These are phyloP conservation scores for Camillea tinctor DNA, from an alignment of 2,329 filamentous ascomycete genomes.

Conservation along the genomic window DNA sequence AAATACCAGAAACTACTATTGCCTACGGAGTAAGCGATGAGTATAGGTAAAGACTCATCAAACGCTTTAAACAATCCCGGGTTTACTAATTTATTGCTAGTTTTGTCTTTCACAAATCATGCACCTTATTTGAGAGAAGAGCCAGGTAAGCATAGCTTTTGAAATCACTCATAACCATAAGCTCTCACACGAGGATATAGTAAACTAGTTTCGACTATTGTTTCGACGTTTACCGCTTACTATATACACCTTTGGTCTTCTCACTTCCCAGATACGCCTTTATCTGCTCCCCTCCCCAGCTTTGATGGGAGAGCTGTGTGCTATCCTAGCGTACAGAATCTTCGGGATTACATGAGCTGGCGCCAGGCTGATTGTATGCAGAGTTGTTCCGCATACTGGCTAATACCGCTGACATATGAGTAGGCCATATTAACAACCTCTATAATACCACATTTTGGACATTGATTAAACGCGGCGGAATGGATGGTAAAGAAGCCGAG, in stretches of 20 bases:
- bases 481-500: constrained; percentile 78
- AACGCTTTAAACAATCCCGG: not conserved
- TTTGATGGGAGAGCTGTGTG: constrained; percentile 92
- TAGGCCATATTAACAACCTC: constrained; percentile 95
- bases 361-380: constrained; percentile 87
- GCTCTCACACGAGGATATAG: constrained; percentile 41
- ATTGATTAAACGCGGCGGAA: constrained; percentile 73
- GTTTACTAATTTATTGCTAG: constrained; percentile 43
- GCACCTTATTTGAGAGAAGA: constrained; percentile 80
- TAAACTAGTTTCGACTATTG: constrained; percentile 87
- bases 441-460: constrained; percentile 98
- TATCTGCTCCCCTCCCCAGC: constrained; percentile 75
- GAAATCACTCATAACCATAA: not conserved
- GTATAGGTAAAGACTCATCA: constrained; percentile 58
- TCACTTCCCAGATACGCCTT: constrained; percentile 68
- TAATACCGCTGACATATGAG: constrained; percentile 18
- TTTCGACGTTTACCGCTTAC: constrained; percentile 89
- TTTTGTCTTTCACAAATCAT: constrained; percentile 85
- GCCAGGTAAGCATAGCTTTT: constrained; percentile 54
- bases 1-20: constrained; percentile 80
- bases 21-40: constrained; percentile 96
- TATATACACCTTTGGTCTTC: constrained; percentile 80
- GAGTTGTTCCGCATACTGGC: not conserved
- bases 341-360: constrained; percentile 96
- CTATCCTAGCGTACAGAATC: constrained; percentile 78